phyloP scores from a whole-genome alignment of 2,329 filamentous ascomycete species.

The Falciphora oryzae region DNA sequence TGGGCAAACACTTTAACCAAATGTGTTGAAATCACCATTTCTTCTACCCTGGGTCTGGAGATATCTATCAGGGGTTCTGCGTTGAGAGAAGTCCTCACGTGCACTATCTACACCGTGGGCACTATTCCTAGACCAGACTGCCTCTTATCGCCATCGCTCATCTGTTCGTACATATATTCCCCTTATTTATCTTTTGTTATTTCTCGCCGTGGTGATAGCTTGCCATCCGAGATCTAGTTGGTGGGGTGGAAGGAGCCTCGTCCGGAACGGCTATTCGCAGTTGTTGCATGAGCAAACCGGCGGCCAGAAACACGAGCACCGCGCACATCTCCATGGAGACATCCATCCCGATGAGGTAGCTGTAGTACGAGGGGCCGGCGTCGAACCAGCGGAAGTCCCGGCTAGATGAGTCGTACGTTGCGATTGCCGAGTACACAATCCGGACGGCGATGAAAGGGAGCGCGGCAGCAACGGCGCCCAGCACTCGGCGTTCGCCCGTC shows the following conservation, averaged over 20 bases:
- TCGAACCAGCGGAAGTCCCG: conserved; percentile 35
- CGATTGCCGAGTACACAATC: conserved; percentile 39
- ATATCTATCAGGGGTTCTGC: too few species aligned
- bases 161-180: not conserved
- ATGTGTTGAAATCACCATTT: too few species aligned
- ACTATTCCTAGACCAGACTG: too few species aligned
- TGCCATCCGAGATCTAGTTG: not conserved
- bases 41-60: too few species aligned
- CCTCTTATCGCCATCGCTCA: too few species aligned
- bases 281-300: conserved; percentile 33
- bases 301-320: conserved; percentile 33
- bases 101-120: too few species aligned
- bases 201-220: not conserved
- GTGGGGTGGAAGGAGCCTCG: not conserved
- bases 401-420: conserved; percentile 32
- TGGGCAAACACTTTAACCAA: too few species aligned
- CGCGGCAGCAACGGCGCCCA: conserved; percentile 35
- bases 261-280: not conserved
- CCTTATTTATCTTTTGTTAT: not conserved
- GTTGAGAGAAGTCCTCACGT: too few species aligned
- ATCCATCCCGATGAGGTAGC: conserved; percentile 35
- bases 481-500: conserved; percentile 38
- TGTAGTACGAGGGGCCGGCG: conserved; percentile 31
- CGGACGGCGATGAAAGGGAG: conserved; percentile 45
- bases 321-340: conserved; percentile 45